A percentile compares a stretch with the other conserved stretches of the same genome.
phyloP scores from a whole-genome alignment of 2,329 filamentous ascomycete genomes.

The Colletotrichum tabaci region DNA sequence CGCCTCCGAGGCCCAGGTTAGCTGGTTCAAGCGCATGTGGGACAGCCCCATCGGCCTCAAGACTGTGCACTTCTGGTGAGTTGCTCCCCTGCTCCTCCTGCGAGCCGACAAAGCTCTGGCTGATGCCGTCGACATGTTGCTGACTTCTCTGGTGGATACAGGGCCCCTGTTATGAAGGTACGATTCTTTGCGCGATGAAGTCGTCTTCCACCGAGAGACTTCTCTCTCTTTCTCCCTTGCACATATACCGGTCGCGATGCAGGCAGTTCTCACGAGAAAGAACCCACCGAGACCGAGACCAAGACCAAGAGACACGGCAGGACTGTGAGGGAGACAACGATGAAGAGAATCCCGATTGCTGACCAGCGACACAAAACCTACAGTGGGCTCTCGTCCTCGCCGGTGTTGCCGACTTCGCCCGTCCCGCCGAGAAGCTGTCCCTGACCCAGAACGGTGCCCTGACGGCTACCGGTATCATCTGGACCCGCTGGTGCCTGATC shows the following conservation, averaged over 20 bases:
- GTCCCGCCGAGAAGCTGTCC: slow-evolving; percentile 93
- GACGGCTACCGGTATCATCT: slow-evolving; percentile 93
- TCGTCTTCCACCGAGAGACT: background rate
- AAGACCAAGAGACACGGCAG: background rate
- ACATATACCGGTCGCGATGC: slow-evolving; percentile 32
- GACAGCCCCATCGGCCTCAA: slow-evolving; percentile 85
- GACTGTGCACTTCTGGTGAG: slow-evolving; percentile 98
- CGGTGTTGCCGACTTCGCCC: slow-evolving; percentile 90
- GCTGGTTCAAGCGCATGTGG: slow-evolving; percentile 85
- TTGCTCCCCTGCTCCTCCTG: slow-evolving; percentile 3
- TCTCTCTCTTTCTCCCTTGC: slow-evolving; percentile 31
- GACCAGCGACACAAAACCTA: background rate
- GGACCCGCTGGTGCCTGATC: slow-evolving; percentile 98
- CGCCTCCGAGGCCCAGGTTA: slow-evolving; percentile 61
- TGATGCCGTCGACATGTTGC: background rate
- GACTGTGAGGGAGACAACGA: background rate
- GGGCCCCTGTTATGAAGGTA: slow-evolving; percentile 93
- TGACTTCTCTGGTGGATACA: slow-evolving; percentile 51
- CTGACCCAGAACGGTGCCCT: slow-evolving; percentile 93
- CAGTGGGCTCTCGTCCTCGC: slow-evolving; percentile 94
- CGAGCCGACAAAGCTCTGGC: background rate
- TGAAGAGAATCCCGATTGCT: slow-evolving; percentile 8
- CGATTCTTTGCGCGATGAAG: slow-evolving; percentile 60
- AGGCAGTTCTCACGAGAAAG: slow-evolving; percentile 3
- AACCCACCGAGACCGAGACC: background rate